A percentile compares a stretch with the other conserved stretches of the same genome.
Evolutionary conservation across 345 rosid species (phyloP).

Genomic region (Lepidium sativum): DNA sequence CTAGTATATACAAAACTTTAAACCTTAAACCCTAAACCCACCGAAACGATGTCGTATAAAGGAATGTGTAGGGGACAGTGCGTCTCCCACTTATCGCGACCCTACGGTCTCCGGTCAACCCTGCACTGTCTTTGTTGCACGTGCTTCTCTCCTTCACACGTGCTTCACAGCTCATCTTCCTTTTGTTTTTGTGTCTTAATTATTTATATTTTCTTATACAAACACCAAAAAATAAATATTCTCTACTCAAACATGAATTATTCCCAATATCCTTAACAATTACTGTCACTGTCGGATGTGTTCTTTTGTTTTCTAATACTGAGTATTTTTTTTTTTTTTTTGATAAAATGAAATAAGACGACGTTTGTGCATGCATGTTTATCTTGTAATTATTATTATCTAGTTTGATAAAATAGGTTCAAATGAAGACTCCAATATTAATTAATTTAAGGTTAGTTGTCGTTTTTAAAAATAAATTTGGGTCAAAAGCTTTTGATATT

Average conservation of each 20-base stretch:
- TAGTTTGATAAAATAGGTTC: neutral
- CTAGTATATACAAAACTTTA: too few relatives aligned
- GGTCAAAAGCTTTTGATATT: slow-evolving; percentile 18
- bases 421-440: neutral
- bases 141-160: slow-evolving; percentile 36
- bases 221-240: neutral
- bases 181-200: neutral
- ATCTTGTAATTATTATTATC: slow-evolving; percentile 16
- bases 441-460: slow-evolving; percentile 8
- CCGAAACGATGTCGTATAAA: slow-evolving; percentile 15
- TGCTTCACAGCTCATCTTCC: slow-evolving; percentile 35
- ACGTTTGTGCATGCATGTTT: slow-evolving; percentile 24
- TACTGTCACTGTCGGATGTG: slow-evolving; percentile 30
- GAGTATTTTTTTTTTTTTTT: too few relatives aligned
- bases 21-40: too few relatives aligned
- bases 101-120: slow-evolving; percentile 65
- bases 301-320: slow-evolving; percentile 21
- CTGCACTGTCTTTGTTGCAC: slow-evolving; percentile 37
- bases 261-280: slow-evolving; percentile 28
- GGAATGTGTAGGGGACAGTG: slow-evolving; percentile 36
- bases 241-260: slow-evolving; percentile 12
- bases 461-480: neutral
- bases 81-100: slow-evolving; percentile 39
- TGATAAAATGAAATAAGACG: slow-evolving; percentile 6
- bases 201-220: neutral